A percentile compares a stretch with the other conserved stretches of the same genome.
Conservation (phyloP, 176 grass and related monocot species). For the Aegilops longissima region DNA sequence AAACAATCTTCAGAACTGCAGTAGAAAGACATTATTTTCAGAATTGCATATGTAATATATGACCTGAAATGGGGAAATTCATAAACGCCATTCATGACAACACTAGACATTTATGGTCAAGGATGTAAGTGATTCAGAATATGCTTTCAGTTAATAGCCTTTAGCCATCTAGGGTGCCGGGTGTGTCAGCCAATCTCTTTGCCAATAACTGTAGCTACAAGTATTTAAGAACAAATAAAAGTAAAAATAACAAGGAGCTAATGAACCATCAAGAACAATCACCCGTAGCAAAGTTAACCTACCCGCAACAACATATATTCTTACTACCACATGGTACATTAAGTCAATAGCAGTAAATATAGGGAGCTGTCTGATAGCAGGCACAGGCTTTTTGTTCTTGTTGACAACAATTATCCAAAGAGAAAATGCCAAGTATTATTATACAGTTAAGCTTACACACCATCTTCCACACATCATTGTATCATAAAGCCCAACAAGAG, state of each 20-base stretch:
- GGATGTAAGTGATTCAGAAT: not conserved
- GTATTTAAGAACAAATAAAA: not conserved
- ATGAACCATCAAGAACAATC: no score
- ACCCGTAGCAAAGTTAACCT: no score
- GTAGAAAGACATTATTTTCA: constrained; percentile 18
- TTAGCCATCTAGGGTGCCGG: not conserved
- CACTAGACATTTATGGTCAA: not conserved
- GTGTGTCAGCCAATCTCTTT: not conserved
- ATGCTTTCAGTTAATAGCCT: not conserved
- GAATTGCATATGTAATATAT: constrained; percentile 7
- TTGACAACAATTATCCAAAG: not conserved
- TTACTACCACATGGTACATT: not conserved
- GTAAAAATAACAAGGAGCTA: not conserved
- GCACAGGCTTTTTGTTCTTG: not conserved
- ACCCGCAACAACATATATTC: not conserved
- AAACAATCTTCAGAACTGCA: constrained; percentile 94
- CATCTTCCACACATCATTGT: not conserved
- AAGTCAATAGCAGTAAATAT: no score
- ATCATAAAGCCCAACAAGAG: not conserved
- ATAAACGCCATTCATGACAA: not conserved
- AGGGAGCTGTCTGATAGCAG: no score
- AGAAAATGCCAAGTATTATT: not conserved
- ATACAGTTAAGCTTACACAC: not conserved
- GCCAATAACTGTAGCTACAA: not conserved
- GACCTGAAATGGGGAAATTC: not conserved